Conservation (phyloP, 345 rosid genomes). For the Turnera subulata region DNA sequence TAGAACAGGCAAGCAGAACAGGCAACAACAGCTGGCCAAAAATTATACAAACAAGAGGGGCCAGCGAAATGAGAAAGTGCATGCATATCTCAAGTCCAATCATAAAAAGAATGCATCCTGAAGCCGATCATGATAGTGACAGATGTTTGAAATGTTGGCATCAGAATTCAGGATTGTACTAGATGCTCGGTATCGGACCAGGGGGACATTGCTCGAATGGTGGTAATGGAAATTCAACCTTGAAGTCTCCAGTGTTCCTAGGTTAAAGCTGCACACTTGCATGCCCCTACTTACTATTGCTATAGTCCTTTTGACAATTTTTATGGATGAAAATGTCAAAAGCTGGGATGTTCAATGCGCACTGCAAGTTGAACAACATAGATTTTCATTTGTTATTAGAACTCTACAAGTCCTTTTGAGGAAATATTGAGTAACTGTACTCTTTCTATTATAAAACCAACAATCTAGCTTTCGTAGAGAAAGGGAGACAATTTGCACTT, state of each 20-base stretch:
- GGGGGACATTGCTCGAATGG: no score
- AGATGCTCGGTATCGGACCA: no score
- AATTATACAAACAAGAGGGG: background rate
- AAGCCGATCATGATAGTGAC: no score
- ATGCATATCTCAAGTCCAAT: conserved; percentile 11
- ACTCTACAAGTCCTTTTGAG: background rate
- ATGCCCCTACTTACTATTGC: background rate
- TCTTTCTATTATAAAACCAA: background rate
- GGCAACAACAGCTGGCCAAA: background rate
- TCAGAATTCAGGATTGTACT: no score
- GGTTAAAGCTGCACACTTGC: background rate
- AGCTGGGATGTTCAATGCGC: background rate
- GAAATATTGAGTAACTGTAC: background rate
- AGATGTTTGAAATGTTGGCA: no score
- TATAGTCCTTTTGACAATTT: no score
- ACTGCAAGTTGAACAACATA: background rate
- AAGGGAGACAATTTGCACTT: no score
- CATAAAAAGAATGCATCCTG: conserved; percentile 3
- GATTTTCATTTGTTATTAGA: background rate
- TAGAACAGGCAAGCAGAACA: no score
- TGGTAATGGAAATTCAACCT: no score
- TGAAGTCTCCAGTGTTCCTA: background rate
- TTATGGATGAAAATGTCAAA: background rate
- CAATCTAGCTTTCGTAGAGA: background rate
- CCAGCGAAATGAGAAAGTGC: conserved; percentile 1